Evolutionary conservation across 306 rosid genomes (phyloP).

Genomic region (Albizia julibrissin): DNA sequence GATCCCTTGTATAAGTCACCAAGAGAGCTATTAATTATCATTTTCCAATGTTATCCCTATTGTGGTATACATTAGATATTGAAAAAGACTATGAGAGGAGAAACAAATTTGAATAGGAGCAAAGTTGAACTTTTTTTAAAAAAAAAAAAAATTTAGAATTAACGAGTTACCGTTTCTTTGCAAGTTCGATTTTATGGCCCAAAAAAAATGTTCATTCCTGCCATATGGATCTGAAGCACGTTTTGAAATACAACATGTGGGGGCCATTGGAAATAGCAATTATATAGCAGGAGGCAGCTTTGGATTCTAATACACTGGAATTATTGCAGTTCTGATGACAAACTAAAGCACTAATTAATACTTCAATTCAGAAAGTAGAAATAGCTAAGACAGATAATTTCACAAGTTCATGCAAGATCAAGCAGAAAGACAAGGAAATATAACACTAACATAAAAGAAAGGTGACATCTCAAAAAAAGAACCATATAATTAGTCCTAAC

Average conservation of each 20-base stretch:
- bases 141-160: too few species aligned
- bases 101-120: too few species aligned
- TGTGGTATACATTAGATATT: too few species aligned
- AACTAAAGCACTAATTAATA: not conserved
- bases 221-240: not conserved
- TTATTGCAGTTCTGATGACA: not conserved
- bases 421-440: constrained; percentile 17
- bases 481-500: constrained; percentile 28
- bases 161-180: too few species aligned
- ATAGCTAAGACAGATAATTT: not conserved
- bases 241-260: too few species aligned
- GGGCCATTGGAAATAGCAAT: not conserved
- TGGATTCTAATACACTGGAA: not conserved
- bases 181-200: not conserved
- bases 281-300: not conserved
- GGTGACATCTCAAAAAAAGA: constrained; percentile 30
- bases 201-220: not conserved
- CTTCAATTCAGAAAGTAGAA: not conserved
- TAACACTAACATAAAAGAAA: constrained; percentile 27
- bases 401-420: not conserved
- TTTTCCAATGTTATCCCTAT: too few species aligned
- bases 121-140: too few species aligned
- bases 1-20: too few species aligned
- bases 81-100: too few species aligned
- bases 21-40: too few species aligned